Percentiles rank a stretch among this genome's conserved stretches.
Conservation (phyloP, 352 stramenopile species). For the Globisporangium splendens region DNA sequence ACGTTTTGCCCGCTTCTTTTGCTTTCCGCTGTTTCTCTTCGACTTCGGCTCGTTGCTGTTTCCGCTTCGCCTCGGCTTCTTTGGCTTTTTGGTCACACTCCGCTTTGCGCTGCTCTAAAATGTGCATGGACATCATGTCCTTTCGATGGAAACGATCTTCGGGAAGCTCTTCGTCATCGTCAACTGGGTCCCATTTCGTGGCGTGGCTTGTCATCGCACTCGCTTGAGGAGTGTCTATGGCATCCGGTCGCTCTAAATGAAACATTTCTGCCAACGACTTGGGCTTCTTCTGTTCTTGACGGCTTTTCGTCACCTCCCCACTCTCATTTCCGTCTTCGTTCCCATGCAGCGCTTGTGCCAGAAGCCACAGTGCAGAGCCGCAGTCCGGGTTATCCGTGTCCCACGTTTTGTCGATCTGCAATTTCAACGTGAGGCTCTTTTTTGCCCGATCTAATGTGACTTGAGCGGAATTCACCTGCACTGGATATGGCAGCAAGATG, state of each 20-base stretch:
- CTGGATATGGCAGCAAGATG: conserved; percentile 67
- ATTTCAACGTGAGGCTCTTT: conserved; percentile 35
- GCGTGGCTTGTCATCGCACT: too few relatives aligned
- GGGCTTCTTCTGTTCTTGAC: conserved; percentile 16
- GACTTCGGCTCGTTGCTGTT: conserved; percentile 34
- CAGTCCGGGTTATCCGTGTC: conserved; percentile 31
- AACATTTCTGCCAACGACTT: conserved; percentile 73
- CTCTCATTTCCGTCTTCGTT: conserved; percentile 15
- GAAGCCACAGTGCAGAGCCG: conserved; percentile 65
- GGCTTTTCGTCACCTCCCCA: too few relatives aligned
- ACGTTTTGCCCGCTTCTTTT: conserved; percentile 56
- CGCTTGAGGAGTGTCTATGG: conserved; percentile 7
- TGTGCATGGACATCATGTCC: conserved; percentile 87
- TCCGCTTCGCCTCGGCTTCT: conserved; percentile 51
- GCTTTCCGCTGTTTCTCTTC: conserved; percentile 55
- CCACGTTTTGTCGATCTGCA: conserved; percentile 58
- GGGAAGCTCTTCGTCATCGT: conserved; percentile 73
- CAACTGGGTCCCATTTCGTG: conserved; percentile 50
- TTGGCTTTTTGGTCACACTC: conserved; percentile 62
- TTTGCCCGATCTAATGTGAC: conserved; percentile 30
- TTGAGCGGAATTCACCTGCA: conserved; percentile 26
- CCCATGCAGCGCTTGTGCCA: conserved; percentile 46
- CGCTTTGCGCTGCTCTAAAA: conserved; percentile 62
- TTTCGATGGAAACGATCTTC: conserved; percentile 77
- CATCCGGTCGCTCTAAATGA: conserved; percentile 32